These are phyloP conservation scores for Alisma plantagoaquatica DNA, from an alignment of 106 monocot species.

Conservation along the genomic window DNA sequence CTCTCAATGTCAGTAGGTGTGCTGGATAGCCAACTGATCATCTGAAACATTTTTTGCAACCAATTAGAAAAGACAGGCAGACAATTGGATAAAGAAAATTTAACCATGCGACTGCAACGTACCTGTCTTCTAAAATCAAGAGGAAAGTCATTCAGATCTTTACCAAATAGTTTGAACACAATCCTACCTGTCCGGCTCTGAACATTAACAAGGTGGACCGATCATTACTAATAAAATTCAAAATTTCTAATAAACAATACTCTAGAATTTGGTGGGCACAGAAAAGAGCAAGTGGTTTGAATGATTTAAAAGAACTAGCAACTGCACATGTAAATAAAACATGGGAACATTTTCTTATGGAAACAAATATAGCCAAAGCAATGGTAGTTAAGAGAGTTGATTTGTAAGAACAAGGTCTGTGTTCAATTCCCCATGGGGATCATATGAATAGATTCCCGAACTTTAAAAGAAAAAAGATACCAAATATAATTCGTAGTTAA, in stretches of 20 bases:
- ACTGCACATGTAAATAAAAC: neutral
- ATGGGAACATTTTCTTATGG: neutral
- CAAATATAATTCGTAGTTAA: no score
- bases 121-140: slow-evolving; percentile 59
- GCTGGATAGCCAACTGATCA: slow-evolving; percentile 69
- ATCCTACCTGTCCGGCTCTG: slow-evolving; percentile 81
- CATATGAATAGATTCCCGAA: no score
- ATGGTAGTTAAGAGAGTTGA: no score
- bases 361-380: neutral
- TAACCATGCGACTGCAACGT: neutral
- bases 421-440: no score
- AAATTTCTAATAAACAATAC: neutral
- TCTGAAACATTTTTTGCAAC: slow-evolving; percentile 26
- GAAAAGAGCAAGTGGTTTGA: neutral
- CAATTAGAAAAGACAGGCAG: neutral
- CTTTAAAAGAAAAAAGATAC: no score
- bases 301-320: neutral
- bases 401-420: no score
- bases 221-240: neutral
- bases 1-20: slow-evolving; percentile 85
- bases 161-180: slow-evolving; percentile 87
- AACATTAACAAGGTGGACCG: slow-evolving; percentile 2
- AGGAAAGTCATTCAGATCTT: slow-evolving; percentile 78
- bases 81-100: neutral
- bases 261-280: neutral